Base-by-base conservation (phyloP, 2,329 filamentous ascomycete species). In the Colletotrichum sp. region DNA sequence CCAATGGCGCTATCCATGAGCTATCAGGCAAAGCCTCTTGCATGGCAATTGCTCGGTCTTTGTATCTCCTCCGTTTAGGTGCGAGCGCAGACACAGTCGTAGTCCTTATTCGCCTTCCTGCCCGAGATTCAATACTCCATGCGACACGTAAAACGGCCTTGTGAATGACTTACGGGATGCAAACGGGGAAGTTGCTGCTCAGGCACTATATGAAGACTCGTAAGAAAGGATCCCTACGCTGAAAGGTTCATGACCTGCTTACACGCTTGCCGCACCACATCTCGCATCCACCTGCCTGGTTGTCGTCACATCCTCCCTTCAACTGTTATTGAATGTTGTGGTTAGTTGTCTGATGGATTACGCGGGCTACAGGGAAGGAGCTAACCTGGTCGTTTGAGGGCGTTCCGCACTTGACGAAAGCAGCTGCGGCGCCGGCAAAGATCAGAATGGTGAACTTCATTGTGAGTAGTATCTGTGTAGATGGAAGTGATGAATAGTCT, bases 1-100 rank as follows among this genome's bases (percentile, higher is more conserved):
- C n/a, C 43, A 21, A 6, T 13, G 2, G 1, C 43, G n/a, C 1
- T 21, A 2, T 0, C n/a, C n/a, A 21, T 48, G n/a, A 48, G 43
- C n/a, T 13, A 13, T 21, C 10, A 48, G 43, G n/a, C 10, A 21
- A 7, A n/a, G n/a, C 3, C 43, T 48, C 6, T 21, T 48, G 10
- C 4, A 48, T 13, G 43, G 10, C 10, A 7, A n/a, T 13, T 48
- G 3, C n/a, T 48, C n/a, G 43, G 43, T 7, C 18, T 48, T 13
- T 12, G n/a, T 21, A 13, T 48, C 7, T 21, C 43, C n/a, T 12
- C 43, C 10, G n/a, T 48, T 48, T 48, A 48, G 16, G 43, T 48
- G n/a, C 10, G n/a, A 1, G n/a, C 43, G 12, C n/a, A 52, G n/a
- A 52, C 43, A 52, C 43, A 52, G n/a, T 52, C 43, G 10, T 52